Base-by-base conservation (phyloP, 768 basidiomycete genomes). In the Pleurotus cornucopiae region DNA sequence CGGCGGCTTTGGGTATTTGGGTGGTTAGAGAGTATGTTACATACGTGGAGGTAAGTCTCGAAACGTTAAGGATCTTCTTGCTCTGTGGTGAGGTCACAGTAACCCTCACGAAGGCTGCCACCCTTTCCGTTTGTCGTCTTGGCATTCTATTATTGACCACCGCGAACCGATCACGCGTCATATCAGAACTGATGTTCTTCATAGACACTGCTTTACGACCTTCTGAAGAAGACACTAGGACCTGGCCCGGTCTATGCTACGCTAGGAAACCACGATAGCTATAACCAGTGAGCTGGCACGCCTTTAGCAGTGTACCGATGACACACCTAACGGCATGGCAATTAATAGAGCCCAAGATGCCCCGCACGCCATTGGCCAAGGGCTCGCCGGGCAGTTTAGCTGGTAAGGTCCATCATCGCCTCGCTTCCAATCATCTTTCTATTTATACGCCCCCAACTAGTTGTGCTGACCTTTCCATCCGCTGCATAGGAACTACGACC, bases 181-280 rank as follows among this genome's bases (percentile, higher is more conserved):
- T 34, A 30, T 34, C 30, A 34, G 30, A 2, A 34, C 30, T 34
- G 30, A 34, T 34, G 30, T 34, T 34, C 30, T 9, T 34, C 39
- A 16, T 58, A 88, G 86, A 77, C 84, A 1, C 69, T 86, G 1
- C 56, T 89, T 18, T 91, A 81, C 63, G 86, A 84, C 59, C 74
- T 91, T 37, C 79, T 89, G 69, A 86, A 80, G 67, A 73, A 73
- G 13, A 74, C 75, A 61, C 74, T 90, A 26, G 82, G 82, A 13
- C 73, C 78, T 12, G 86, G 86, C 0, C 87, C 89, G n/a, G 79
- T 90, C 2, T 91, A 90, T 60, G 82, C 85, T 25, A 81, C 85
- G 0, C 71, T 91, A 6, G 89, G 89, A 6, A 91, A 91, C 65
- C 89, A 91, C 62, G 89, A 91, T 64, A 84, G 76, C 41, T 88